These are phyloP conservation scores for Ulmus americana DNA, from an alignment of 331 rosid genomes.

Conservation along the genomic window DNA sequence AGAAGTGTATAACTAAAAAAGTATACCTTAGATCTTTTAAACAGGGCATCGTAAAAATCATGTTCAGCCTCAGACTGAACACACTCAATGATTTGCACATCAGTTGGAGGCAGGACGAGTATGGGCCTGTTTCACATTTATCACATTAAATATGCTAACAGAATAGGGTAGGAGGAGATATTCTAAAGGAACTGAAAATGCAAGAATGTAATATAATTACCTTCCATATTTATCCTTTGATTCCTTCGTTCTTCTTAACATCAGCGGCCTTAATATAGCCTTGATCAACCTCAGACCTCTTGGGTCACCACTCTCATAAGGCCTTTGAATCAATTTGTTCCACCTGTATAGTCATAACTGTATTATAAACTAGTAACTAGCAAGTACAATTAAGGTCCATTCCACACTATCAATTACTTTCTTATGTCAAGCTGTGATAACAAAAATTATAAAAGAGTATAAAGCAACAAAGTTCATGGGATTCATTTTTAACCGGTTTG, in stretches of 20 bases:
- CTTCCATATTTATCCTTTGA: slow-evolving; percentile 75
- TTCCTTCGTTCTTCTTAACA: slow-evolving; percentile 84
- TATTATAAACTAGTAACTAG: background rate
- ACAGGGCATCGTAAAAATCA: slow-evolving; percentile 76
- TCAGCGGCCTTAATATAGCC: slow-evolving; percentile 73
- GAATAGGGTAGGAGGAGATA: background rate
- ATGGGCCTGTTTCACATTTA: slow-evolving; percentile 54
- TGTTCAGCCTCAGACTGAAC: slow-evolving; percentile 71
- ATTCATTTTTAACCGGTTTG: background rate
- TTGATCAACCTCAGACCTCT: slow-evolving; percentile 69
- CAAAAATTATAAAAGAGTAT: background rate
- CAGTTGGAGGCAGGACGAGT: slow-evolving; percentile 72
- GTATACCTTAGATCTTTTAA: slow-evolving; percentile 59
- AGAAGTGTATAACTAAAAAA: background rate
- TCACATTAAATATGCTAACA: slow-evolving; percentile 11
- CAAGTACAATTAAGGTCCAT: background rate
- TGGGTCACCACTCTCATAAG: slow-evolving; percentile 68
- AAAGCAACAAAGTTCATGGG: background rate
- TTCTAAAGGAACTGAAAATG: slow-evolving; percentile 18
- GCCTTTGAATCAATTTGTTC: slow-evolving; percentile 73
- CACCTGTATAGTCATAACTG: slow-evolving; percentile 41
- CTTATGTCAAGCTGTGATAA: background rate
- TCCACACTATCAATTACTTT: background rate
- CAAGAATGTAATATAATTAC: slow-evolving; percentile 31
- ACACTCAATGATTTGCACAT: slow-evolving; percentile 61